Conservation (phyloP, 805 yeast genomes). For the Candida vaughaniae region DNA sequence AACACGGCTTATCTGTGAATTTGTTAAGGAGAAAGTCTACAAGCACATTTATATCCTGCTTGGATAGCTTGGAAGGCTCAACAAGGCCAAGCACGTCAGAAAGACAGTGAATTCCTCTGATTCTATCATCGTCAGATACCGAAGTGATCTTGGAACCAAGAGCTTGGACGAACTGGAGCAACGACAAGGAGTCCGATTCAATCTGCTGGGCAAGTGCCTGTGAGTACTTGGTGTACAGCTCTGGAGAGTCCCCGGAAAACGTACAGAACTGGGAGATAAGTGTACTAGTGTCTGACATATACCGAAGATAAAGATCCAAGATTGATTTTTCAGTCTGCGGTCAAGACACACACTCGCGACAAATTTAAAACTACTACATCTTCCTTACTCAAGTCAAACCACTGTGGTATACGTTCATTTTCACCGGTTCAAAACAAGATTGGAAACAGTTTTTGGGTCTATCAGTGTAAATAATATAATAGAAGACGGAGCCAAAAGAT, state of each 20-base stretch:
- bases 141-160: slow-evolving; percentile 66
- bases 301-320: too few species aligned
- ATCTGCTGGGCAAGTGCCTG: slow-evolving; percentile 24
- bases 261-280: slow-evolving; percentile 38
- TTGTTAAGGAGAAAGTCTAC: slow-evolving; percentile 62
- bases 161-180: slow-evolving; percentile 54
- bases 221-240: slow-evolving; percentile 17
- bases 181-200: slow-evolving; percentile 23
- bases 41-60: slow-evolving; percentile 50
- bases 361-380: too few species aligned
- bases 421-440: too few species aligned
- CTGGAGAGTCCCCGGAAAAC: slow-evolving; percentile 23
- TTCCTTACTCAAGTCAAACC: too few species aligned
- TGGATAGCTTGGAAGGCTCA: slow-evolving; percentile 25
- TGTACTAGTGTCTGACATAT: slow-evolving; percentile 3
- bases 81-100: slow-evolving; percentile 33
- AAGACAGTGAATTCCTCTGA: slow-evolving; percentile 45
- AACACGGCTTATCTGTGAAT: slow-evolving; percentile 59
- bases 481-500: too few species aligned
- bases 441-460: too few species aligned
- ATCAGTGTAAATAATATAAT: too few species aligned
- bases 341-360: neutral
- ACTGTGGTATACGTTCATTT: too few species aligned
- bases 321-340: neutral
- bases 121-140: slow-evolving; percentile 52